Evolutionary conservation across 1,139 yeast genomes (phyloP), one percentile per base, ranked within the genome.

Genomic region (Zygosaccharomyces sapae): DNA sequence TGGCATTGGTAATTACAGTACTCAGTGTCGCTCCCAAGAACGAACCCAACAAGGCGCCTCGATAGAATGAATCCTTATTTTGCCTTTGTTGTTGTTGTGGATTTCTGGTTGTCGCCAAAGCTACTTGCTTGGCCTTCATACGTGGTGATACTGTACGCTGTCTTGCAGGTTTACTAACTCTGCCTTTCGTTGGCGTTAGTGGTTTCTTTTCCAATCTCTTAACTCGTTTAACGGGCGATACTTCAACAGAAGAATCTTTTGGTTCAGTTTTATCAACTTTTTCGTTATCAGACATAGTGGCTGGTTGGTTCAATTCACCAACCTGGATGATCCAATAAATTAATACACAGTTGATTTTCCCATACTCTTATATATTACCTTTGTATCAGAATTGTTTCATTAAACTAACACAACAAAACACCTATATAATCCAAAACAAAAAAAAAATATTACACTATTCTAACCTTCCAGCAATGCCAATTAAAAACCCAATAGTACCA

Each of bases 11-110:
- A 7, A 56, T 44, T 18, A 46, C 52, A 8, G 62, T 48, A 24
- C 57, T 57, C 16, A 59, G 22, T 2, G 62, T 55, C 3, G 66
- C 65, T 1, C 66, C 66, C 4, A 62, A 35, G 37, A 62, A 62
- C 2, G 66, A 56, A 0, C 66, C 66, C 8, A 59, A 36, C 4
- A 62, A 29, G 7, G 62, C 53, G 6, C 66, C 66, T 8, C 51
- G 54, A 36, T 56, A 56, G 36, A 61, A 61, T 8, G 50, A 34
- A 34, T 48, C 47, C 10, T 37, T 35, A 20, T 34, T 41, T 25
- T n/a, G 43, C 27, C 39, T 30, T 38, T 12, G 33, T 20, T 12
- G 41, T 5, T 29, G 33, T 25, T 10, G 16, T 22, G 16, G 34
- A 27, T 27, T 25, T 19, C 22, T 38, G 29, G 20, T 35, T 16